These are phyloP conservation scores for Saccharomyces uvarum DNA, from an alignment of 1,139 yeast genomes.

Conservation along the genomic window DNA sequence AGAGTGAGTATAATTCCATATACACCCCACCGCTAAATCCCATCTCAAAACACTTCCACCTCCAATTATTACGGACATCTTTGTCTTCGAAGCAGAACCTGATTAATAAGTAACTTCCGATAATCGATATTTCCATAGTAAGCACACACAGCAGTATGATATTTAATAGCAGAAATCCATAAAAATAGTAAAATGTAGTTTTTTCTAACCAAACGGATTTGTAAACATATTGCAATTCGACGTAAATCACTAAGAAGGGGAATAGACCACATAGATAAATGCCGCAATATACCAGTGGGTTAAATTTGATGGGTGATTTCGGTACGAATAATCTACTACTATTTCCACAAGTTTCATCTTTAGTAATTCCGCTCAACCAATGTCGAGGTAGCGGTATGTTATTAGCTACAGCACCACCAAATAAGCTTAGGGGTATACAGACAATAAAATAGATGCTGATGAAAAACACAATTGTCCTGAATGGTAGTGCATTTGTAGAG, in stretches of 20 bases:
- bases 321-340: neutral
- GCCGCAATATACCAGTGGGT: constrained; percentile 6
- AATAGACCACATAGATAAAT: constrained; percentile 9
- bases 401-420: constrained; percentile 63
- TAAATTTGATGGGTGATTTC: neutral
- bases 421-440: constrained; percentile 64
- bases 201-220: constrained; percentile 76
- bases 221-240: constrained; percentile 64
- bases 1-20: constrained; percentile 58
- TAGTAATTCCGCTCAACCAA: neutral
- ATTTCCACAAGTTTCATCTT: neutral
- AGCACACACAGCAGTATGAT: constrained; percentile 52
- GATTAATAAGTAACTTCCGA: constrained; percentile 59
- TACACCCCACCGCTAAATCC: constrained; percentile 70
- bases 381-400: constrained; percentile 8
- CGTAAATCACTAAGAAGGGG: constrained; percentile 39
- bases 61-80: constrained; percentile 48
- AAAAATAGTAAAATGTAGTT: constrained; percentile 70
- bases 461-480: constrained; percentile 58
- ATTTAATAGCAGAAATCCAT: constrained; percentile 66
- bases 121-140: constrained; percentile 65
- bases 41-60: constrained; percentile 71
- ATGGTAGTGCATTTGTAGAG: constrained; percentile 71
- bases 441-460: constrained; percentile 51
- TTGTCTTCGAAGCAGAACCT: constrained; percentile 24